A percentile compares a stretch with the other conserved stretches of the same genome.
phyloP scores from a whole-genome alignment of 768 basidiomycete genomes.

The Austroboletus festivus region DNA sequence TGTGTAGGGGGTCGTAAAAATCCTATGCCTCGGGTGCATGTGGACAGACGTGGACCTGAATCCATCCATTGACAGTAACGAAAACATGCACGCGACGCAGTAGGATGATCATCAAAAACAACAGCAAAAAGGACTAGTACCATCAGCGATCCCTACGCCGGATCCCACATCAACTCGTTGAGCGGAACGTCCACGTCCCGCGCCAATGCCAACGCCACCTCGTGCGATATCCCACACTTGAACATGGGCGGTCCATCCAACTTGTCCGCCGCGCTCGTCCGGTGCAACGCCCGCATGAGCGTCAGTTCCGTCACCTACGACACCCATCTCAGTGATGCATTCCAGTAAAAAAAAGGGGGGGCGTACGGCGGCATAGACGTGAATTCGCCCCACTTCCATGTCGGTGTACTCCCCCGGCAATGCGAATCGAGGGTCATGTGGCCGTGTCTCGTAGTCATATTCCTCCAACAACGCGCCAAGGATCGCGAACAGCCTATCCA shows the following conservation, averaged over 20 bases:
- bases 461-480: constrained; percentile 76
- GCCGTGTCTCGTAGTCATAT: constrained; percentile 49
- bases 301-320: constrained; percentile 64
- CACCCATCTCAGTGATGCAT: not conserved
- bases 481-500: constrained; percentile 79
- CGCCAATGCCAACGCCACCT: constrained; percentile 51
- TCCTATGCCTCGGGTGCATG: no score
- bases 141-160: constrained; percentile 14
- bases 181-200: constrained; percentile 56
- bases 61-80: no score
- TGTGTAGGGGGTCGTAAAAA: no score
- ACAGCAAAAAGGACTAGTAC: no score
- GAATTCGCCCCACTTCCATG: constrained; percentile 63
- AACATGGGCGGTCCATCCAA: constrained; percentile 63
- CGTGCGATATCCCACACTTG: constrained; percentile 69
- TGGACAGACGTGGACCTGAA: no score
- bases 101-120: no score
- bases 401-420: constrained; percentile 67
- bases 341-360: not conserved
- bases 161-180: constrained; percentile 70
- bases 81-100: no score
- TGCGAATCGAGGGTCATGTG: constrained; percentile 27
- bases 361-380: constrained; percentile 58
- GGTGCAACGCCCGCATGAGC: constrained; percentile 61
- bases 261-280: constrained; percentile 57